Percentiles rank a stretch among this genome's conserved stretches.
These are phyloP conservation scores for Neohortaea acidophila DNA, from an alignment of 495 filamentous ascomycete species.

Conservation along the genomic window DNA sequence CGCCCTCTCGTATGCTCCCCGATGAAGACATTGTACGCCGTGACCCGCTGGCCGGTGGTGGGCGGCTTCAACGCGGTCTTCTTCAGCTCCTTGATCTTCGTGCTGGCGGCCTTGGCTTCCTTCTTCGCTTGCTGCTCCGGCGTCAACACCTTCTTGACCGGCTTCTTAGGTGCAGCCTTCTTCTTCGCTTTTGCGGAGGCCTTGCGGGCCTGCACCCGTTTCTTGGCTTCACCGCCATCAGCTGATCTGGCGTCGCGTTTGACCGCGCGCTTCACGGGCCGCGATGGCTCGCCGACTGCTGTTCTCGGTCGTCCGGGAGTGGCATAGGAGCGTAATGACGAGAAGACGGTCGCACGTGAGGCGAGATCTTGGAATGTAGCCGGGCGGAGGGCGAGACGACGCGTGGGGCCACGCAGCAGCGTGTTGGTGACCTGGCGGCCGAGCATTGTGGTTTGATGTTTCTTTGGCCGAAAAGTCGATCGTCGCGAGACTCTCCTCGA, in stretches of 20 bases:
- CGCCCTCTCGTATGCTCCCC: constrained; percentile 10
- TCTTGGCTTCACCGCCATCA: constrained; percentile 8
- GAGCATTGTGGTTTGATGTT: constrained; percentile 10
- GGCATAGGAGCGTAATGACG: constrained; percentile 5
- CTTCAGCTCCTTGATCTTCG: constrained; percentile 18
- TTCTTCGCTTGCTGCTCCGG: constrained; percentile 9
- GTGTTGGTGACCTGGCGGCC: constrained; percentile 9
- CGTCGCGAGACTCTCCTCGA: no score
- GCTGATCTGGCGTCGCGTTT: constrained; percentile 7
- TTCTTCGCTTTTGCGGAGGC: constrained; percentile 3
- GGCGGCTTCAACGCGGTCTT: constrained; percentile 11
- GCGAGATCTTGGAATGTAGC: constrained; percentile 2
- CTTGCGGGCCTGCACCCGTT: constrained; percentile 9
- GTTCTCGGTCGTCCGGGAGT: constrained; percentile 12
- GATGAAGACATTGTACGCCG: constrained; percentile 18
- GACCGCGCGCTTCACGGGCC: constrained; percentile 11
- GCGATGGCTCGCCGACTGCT: constrained; percentile 13
- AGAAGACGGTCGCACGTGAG: background rate
- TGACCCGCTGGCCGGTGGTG: constrained; percentile 3
- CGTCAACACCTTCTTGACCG: constrained; percentile 10
- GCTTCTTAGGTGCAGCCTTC: constrained; percentile 6
- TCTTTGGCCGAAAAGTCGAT: no score
- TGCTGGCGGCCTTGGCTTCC: constrained; percentile 1
- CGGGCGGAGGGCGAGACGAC: constrained; percentile 4
- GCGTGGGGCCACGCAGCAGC: constrained; percentile 3